Evolutionary conservation across 2,329 filamentous ascomycete genomes (phyloP).

Genomic region (Sporothrix brunneoviolacea): DNA sequence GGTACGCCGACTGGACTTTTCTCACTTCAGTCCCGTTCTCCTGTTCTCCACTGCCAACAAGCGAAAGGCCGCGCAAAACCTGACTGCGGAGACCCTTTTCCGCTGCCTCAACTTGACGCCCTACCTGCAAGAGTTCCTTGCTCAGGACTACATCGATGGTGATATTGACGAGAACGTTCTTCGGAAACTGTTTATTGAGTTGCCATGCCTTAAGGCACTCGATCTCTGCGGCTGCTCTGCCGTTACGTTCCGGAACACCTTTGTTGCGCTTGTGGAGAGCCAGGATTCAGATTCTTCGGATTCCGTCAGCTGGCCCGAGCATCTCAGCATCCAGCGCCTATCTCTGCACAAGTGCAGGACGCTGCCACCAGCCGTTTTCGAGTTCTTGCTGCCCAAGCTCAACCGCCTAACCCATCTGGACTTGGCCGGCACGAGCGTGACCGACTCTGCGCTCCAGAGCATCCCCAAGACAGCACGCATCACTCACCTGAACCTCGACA

Average conservation of each 20-base stretch:
- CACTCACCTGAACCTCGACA: constrained; percentile 71
- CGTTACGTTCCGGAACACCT: constrained; percentile 57
- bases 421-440: constrained; percentile 71
- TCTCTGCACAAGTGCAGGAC: constrained; percentile 75
- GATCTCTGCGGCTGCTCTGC: constrained; percentile 76
- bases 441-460: constrained; percentile 60
- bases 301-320: constrained; percentile 43
- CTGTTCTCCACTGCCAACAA: constrained; percentile 69
- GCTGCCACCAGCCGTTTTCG: constrained; percentile 60
- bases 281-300: neutral
- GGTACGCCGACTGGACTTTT: constrained; percentile 75
- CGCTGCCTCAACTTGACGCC: constrained; percentile 66
- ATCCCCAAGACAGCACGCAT: constrained; percentile 66
- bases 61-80: constrained; percentile 66
- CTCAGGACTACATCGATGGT: constrained; percentile 74
- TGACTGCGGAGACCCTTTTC: constrained; percentile 66
- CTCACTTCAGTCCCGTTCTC: constrained; percentile 75
- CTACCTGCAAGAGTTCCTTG: constrained; percentile 68
- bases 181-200: constrained; percentile 60
- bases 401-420: constrained; percentile 67
- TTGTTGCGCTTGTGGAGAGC: constrained; percentile 44
- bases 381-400: constrained; percentile 64
- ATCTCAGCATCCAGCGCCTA: constrained; percentile 57
- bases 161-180: constrained; percentile 65
- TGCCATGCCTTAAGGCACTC: constrained; percentile 58